Conservation (phyloP, 257 asterid species). For the Solanum appendiculatum region DNA sequence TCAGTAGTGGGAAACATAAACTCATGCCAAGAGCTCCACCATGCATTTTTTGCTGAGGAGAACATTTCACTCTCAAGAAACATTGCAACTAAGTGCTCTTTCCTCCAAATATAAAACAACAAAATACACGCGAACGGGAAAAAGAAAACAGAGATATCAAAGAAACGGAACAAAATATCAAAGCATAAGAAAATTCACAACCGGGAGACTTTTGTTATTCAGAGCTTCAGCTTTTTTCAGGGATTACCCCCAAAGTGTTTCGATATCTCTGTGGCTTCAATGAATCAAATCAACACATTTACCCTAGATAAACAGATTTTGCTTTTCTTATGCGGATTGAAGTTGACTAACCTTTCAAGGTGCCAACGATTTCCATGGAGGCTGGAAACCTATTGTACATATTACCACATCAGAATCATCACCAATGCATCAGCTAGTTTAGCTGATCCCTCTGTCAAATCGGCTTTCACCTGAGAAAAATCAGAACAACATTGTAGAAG, state of each 20-base stretch:
- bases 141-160: neutral
- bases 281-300: no score
- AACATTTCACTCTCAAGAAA: neutral
- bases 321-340: neutral
- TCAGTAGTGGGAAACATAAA: no score
- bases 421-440: constrained; percentile 76
- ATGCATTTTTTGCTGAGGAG: neutral
- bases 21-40: no score
- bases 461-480: constrained; percentile 65
- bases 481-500: neutral
- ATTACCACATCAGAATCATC: constrained; percentile 88
- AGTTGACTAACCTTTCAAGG: constrained; percentile 72
- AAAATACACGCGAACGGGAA: neutral
- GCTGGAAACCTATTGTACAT: constrained; percentile 79
- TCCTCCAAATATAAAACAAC: neutral
- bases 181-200: neutral
- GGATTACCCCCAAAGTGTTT: no score
- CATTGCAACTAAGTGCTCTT: neutral
- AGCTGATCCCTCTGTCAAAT: constrained; percentile 72
- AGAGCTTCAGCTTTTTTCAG: neutral
- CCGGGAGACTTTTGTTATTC: neutral
- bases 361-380: constrained; percentile 55
- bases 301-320: no score
- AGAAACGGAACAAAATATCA: neutral
- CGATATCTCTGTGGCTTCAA: no score